Percentiles rank a stretch among this genome's conserved stretches.
Conservation (phyloP, 208 protist genomes). For the Acanthamoeba triangularis region DNA sequence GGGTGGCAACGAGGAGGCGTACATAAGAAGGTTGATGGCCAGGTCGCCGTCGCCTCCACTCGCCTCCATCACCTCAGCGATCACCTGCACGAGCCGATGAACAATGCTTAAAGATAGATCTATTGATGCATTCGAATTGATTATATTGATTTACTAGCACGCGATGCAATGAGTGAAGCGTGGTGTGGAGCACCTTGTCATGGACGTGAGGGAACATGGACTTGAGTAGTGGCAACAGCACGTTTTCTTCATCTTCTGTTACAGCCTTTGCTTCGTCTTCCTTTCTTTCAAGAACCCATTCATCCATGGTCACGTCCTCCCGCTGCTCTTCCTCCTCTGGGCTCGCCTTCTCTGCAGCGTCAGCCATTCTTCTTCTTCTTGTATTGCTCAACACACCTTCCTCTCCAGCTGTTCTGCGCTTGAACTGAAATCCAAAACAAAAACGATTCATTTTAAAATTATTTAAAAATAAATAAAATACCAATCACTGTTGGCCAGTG, state of each 20-base stretch:
- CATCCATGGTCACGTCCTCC: too few relatives aligned
- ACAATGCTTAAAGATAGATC: not conserved
- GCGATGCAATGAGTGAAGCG: not conserved
- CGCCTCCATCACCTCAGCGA: not conserved
- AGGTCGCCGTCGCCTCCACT: not conserved
- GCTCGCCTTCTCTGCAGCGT: too few relatives aligned
- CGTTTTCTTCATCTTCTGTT: not conserved
- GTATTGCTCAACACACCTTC: too few relatives aligned
- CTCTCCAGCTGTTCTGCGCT: too few relatives aligned
- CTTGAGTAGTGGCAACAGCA: not conserved
- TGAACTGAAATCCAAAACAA: too few relatives aligned
- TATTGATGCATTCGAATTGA: not conserved
- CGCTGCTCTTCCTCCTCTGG: too few relatives aligned
- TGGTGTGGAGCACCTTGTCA: not conserved
- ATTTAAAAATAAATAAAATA: too few relatives aligned
- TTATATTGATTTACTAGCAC: not conserved
- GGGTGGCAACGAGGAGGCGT: not conserved
- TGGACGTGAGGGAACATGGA: constrained; percentile 1
- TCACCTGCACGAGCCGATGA: not conserved
- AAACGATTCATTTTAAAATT: too few relatives aligned
- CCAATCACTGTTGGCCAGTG: too few relatives aligned
- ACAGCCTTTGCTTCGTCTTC: not conserved
- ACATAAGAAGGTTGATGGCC: constrained; percentile 41
- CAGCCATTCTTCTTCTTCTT: too few relatives aligned
- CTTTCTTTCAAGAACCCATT: not conserved